phyloP scores from a whole-genome alignment of 179 eudicot genomes.

The Beta macrorhiza region DNA sequence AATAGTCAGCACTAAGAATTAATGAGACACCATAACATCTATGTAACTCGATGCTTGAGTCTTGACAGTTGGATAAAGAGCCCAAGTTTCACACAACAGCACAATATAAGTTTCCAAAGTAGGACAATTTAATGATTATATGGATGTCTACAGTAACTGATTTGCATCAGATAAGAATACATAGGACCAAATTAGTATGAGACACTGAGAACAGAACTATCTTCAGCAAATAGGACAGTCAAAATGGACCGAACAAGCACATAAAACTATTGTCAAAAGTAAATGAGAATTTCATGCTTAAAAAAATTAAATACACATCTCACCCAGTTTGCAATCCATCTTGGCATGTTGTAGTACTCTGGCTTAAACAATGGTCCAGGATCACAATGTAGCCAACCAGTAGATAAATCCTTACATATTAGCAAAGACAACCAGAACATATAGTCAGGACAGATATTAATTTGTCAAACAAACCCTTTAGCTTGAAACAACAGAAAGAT shows the following conservation, averaged over 20 bases:
- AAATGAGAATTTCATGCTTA: not conserved
- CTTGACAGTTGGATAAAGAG: not conserved
- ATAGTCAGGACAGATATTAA: not conserved
- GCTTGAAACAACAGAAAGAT: not conserved
- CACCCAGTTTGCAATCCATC: slow-evolving; percentile 73
- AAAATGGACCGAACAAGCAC: not conserved
- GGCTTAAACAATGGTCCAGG: slow-evolving; percentile 81
- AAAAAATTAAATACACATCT: slow-evolving; percentile 22
- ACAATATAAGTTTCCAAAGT: not conserved
- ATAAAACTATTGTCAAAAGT: not conserved
- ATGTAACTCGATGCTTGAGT: not conserved
- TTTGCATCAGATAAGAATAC: not conserved
- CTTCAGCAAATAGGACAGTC: not conserved
- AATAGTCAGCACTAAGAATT: not conserved
- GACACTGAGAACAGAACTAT: not conserved
- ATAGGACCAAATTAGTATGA: not conserved
- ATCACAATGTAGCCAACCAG: slow-evolving; percentile 97
- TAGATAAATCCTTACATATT: slow-evolving; percentile 72
- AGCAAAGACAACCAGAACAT: slow-evolving; percentile 1
- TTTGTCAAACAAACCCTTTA: not conserved
- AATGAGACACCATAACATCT: not conserved
- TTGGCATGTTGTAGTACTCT: slow-evolving; percentile 58
- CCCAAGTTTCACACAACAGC: not conserved
- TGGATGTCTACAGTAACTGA: not conserved
- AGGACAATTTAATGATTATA: not conserved